A percentile compares a stretch with the other conserved stretches of the same genome.
These are phyloP conservation scores for Glarea lozoyensis DNA, from an alignment of 495 filamentous ascomycete genomes.

Conservation along the genomic window DNA sequence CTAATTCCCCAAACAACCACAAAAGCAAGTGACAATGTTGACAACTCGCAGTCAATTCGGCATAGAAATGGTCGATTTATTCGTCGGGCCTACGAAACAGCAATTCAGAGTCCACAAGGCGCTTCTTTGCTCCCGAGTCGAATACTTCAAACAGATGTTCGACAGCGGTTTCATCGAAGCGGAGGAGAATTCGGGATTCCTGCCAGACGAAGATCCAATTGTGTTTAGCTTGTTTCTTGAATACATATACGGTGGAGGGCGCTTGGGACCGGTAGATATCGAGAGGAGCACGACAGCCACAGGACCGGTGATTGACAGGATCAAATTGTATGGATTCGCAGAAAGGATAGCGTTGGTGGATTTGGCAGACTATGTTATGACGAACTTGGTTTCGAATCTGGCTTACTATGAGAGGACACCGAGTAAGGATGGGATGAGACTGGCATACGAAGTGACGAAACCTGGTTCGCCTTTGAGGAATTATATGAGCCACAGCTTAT, in stretches of 20 bases:
- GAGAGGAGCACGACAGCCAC: not conserved
- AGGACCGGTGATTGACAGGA: not conserved
- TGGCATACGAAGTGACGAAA: not conserved
- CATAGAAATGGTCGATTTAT: slow-evolving; percentile 2
- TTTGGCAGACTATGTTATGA: slow-evolving; percentile 4
- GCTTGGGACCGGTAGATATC: not conserved
- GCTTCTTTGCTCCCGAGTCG: slow-evolving; percentile 11
- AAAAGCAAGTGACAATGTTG: not conserved
- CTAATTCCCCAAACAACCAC: not conserved
- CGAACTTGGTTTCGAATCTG: not conserved
- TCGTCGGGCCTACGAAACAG: slow-evolving; percentile 11
- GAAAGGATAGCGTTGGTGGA: slow-evolving; percentile 3
- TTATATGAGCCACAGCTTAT: not conserved
- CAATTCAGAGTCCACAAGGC: slow-evolving; percentile 15
- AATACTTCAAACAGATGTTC: slow-evolving; percentile 14
- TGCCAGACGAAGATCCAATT: slow-evolving; percentile 25
- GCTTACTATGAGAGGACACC: not conserved
- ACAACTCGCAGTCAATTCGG: slow-evolving; percentile 1
- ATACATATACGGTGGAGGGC: slow-evolving; percentile 1
- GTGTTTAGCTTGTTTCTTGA: slow-evolving; percentile 14
- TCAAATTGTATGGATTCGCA: slow-evolving; percentile 6
- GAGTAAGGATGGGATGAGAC: not conserved
- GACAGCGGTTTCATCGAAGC: slow-evolving; percentile 12
- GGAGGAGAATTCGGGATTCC: not conserved
- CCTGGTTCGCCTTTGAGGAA: not conserved